Base-by-base conservation (phyloP, 2,329 filamentous ascomycete genomes). In the Penicillium brasilianum region DNA sequence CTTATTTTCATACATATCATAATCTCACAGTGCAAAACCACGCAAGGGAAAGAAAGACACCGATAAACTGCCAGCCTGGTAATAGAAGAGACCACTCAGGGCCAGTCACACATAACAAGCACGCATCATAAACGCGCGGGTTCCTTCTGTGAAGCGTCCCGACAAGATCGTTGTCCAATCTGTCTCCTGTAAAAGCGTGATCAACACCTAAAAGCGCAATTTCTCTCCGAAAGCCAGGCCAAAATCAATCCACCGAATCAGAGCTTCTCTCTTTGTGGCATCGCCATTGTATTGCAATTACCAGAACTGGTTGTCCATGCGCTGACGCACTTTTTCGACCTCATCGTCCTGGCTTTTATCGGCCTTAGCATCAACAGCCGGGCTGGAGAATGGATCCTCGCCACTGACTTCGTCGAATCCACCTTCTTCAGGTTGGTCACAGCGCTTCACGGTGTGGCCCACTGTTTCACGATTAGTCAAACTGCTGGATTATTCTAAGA, bases 391-490 rank as follows among this genome's bases (percentile, higher is more conserved):
- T 43, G 43, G 11, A 13, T 46, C 43, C 32, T 53, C 50, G 10
- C 9, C 44, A 41, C 57, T 39, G 20, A 25, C 54, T 37, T 34
- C 34, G 6, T 13, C 56, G 6, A 18, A 22, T 43, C 52, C 49
- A 13, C 39, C 20, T 41, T 55, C 65, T 32, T 74, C 65, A 11
- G 73, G 70, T 57, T 73, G 67, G 13, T 69, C 64, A 73, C 79
- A 81, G 61, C 77, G 76, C 39, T 65, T 73, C 50, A 74, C 55
- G 16, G 78, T 80, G 55, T 81, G 79, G n/a, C 79, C 79, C 74
- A 79, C 78, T 81, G 53, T 18, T 18, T 14, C 53, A 55, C 50
- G 10, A 28, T 69, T 57, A 71, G 56, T n/a, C 57, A 11, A 28
- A 37, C 22, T 18, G 50, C 28, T 3, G 14, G 6, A n/a, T 25